A percentile compares a stretch with the other conserved stretches of the same genome.
Evolutionary conservation across 371 early-diverging fungal genomes (phyloP).

Genomic region (Mortierella sp.): DNA sequence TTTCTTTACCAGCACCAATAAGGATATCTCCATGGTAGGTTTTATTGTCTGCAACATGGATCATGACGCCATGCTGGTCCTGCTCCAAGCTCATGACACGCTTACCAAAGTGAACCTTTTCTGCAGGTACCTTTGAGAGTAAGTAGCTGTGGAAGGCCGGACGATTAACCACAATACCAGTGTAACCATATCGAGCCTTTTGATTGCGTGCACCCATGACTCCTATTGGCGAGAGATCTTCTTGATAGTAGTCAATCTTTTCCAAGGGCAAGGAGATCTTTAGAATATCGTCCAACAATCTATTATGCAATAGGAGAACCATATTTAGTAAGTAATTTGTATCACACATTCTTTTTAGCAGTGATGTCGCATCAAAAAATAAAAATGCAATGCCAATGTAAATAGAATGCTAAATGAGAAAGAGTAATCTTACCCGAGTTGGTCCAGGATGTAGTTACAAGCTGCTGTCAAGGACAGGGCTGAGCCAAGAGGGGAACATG

Average conservation of each 20-base stretch:
- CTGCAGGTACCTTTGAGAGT: slow-evolving; percentile 23
- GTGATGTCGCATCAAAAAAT: too few relatives aligned
- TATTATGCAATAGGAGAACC: neutral
- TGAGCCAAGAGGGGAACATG: slow-evolving; percentile 17
- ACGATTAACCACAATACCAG: slow-evolving; percentile 23
- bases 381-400: too few relatives aligned
- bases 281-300: slow-evolving; percentile 17
- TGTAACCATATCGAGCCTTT: slow-evolving; percentile 24
- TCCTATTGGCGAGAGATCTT: slow-evolving; percentile 25
- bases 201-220: slow-evolving; percentile 24
- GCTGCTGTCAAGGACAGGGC: slow-evolving; percentile 26
- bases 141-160: slow-evolving; percentile 23
- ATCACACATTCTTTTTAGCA: too few relatives aligned
- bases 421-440: slow-evolving; percentile 16
- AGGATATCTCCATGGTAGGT: slow-evolving; percentile 19
- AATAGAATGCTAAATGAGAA: too few relatives aligned
- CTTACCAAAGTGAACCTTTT: slow-evolving; percentile 34
- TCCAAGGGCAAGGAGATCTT: slow-evolving; percentile 12
- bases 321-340: too few relatives aligned
- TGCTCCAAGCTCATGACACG: slow-evolving; percentile 22
- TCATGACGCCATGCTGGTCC: slow-evolving; percentile 21
- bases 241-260: slow-evolving; percentile 29
- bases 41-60: neutral
- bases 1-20: slow-evolving; percentile 8
- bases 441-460: slow-evolving; percentile 32